These are phyloP conservation scores for Tuber melanosporum DNA, from an alignment of 495 filamentous ascomycete species.

Conservation along the genomic window DNA sequence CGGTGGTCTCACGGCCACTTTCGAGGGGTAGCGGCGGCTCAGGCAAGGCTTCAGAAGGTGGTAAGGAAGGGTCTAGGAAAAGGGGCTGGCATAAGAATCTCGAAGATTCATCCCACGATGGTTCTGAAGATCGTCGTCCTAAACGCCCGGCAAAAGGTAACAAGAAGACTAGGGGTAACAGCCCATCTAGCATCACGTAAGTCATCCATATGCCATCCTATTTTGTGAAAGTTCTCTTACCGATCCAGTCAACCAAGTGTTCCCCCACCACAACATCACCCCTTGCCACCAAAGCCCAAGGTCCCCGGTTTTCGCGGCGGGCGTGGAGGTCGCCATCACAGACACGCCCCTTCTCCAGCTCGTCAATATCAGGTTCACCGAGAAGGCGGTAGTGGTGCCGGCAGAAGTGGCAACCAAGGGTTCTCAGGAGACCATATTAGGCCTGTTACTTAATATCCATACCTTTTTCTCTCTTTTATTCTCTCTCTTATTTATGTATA, in stretches of 20 bases:
- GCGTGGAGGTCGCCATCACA: neutral
- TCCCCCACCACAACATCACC: slow-evolving; percentile 1
- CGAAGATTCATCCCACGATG: neutral
- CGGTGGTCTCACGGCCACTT: neutral
- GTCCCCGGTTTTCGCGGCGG: neutral
- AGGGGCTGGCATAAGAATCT: slow-evolving; percentile 1
- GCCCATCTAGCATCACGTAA: neutral
- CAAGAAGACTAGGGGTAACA: slow-evolving; percentile 1
- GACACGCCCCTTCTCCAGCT: neutral
- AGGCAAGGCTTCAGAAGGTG: neutral
- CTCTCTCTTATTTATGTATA: neutral
- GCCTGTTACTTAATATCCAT: neutral
- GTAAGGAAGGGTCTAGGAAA: neutral
- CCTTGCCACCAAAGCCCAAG: neutral
- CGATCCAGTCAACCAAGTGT: neutral
- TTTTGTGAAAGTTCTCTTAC: neutral
- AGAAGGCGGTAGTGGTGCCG: neutral
- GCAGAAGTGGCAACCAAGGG: neutral
- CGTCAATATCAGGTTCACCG: slow-evolving; percentile 1
- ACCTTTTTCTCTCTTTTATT: neutral
- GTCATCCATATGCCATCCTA: neutral
- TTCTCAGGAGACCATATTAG: neutral
- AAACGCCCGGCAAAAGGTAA: neutral
- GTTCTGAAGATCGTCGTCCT: neutral
- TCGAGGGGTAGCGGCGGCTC: neutral